phyloP scores from a whole-genome alignment of 306 rosid species.

The Acmispon strigosus region DNA sequence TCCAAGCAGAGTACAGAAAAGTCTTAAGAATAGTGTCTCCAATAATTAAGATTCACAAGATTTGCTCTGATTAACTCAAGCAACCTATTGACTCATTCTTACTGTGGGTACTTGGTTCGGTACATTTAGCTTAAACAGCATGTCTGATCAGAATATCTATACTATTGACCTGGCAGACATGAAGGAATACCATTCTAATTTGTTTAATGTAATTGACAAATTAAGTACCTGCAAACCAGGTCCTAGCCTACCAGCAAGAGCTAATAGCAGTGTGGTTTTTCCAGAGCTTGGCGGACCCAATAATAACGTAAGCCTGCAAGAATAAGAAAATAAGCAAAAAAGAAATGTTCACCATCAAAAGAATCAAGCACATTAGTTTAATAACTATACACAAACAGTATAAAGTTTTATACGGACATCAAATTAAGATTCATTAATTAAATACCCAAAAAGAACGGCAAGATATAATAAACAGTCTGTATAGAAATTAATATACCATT shows the following conservation, averaged over 20 bases:
- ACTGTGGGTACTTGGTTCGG: neutral
- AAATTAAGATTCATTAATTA: too few relatives aligned
- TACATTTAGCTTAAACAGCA: neutral
- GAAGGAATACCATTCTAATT: neutral
- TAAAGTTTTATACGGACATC: too few relatives aligned
- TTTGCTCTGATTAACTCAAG: neutral
- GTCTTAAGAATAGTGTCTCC: neutral
- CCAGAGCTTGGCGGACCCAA: constrained; percentile 99
- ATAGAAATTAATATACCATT: too few relatives aligned
- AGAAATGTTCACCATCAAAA: too few relatives aligned
- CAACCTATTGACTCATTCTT: neutral
- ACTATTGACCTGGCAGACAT: neutral
- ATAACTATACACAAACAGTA: too few relatives aligned
- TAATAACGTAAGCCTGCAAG: constrained; percentile 69
- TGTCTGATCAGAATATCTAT: neutral
- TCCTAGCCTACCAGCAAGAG: constrained; percentile 96
- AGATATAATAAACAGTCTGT: too few relatives aligned
- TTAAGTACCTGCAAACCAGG: constrained; percentile 70
- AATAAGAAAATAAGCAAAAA: constrained; percentile 12
- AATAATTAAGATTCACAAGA: neutral
- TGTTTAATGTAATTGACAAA: neutral
- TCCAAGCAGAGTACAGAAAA: neutral
- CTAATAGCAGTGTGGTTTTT: constrained; percentile 77
- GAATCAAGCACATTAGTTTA: too few relatives aligned
- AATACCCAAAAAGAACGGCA: too few relatives aligned